Percentiles rank a stretch among this genome's conserved stretches.
These are phyloP conservation scores for Umbelopsis ramanniana DNA, from an alignment of 192 early-diverging fungal genomes.

Conservation along the genomic window DNA sequence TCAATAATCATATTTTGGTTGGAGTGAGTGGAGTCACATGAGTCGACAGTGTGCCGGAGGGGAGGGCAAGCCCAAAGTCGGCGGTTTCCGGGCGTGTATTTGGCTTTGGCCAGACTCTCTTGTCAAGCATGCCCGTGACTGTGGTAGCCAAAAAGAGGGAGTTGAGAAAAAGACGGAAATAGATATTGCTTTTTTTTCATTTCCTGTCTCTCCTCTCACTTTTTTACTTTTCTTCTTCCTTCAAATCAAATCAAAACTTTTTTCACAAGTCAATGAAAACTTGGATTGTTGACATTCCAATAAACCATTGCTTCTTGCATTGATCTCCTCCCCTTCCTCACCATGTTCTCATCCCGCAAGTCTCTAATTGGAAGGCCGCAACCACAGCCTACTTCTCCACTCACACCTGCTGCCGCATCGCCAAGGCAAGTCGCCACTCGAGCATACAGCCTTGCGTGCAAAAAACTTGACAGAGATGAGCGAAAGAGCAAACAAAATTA, in stretches of 20 bases:
- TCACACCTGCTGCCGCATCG: slow-evolving; percentile 16
- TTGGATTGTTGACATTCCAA: background rate
- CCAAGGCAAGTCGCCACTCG: slow-evolving; percentile 39
- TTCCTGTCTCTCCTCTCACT: background rate
- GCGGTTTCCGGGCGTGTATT: slow-evolving; percentile 13
- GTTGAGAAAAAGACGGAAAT: slow-evolving; percentile 10
- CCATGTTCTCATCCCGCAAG: slow-evolving; percentile 22
- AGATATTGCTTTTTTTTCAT: slow-evolving; percentile 8
- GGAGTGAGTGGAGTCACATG: background rate
- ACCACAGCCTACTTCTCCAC: slow-evolving; percentile 13
- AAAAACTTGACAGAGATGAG: slow-evolving; percentile 40
- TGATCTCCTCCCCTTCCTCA: background rate
- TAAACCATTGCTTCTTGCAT: slow-evolving; percentile 10
- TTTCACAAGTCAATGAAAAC: slow-evolving; percentile 3
- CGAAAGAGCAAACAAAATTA: slow-evolving; percentile 32
- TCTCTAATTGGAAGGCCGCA: slow-evolving; percentile 23
- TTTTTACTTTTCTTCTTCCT: background rate
- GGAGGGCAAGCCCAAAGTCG: background rate
- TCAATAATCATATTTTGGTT: no score
- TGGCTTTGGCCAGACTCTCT: background rate
- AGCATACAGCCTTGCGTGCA: slow-evolving; percentile 30
- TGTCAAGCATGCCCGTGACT: slow-evolving; percentile 5
- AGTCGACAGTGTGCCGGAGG: background rate
- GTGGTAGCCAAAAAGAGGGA: background rate
- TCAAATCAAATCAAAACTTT: background rate